Base-by-base conservation (phyloP, 208 protist genomes). In the Trypanosoma congolense region DNA sequence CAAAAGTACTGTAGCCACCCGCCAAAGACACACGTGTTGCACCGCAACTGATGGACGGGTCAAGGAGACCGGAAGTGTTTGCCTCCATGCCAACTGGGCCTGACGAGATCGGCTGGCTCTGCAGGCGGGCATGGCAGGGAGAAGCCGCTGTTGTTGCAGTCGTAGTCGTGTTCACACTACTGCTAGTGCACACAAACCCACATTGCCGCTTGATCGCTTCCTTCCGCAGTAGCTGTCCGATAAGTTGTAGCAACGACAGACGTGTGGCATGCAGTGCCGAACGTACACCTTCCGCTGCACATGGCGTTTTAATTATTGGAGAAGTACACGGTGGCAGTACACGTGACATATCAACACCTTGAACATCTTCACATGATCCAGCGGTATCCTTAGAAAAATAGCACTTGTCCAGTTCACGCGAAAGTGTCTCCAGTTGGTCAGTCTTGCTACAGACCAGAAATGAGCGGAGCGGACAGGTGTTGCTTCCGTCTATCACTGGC, bases 401-500 rank as follows among this genome's bases (percentile, higher is more conserved):
- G 36, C 43, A 47, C 24, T 85, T 80, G 12, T 64, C 64, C 21
- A 66, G 62, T 36, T 83, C 80, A 9, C 42, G 38, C 28, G 79
- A 79, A 0, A 75, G 42, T 38, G 73, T 61, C 25, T 88, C 80
- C 6, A 93, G 56, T 14, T 62, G 19, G 28, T 93, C 86, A 0
- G 77, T 67, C 45, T 89, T 93, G 43, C 71, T 90, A 62, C 77
- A 88, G 9, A 90, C 70, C 46, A 93, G 47, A 25, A 90, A 55
- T 49, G 62, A 83, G 29, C 60, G 69, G 43, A 90, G 55, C 2
- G 80, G 54, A 60, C 65, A 79, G 25, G 81, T 62, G 12, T 50
- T 55, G 21, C 46, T 38, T 4, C 64, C 61, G 4, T 65, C 70
- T n/a, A 74, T 42, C 9, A 59, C 62, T 33, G 77, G 65, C 0